Conservation (phyloP, 169 alveolate species). For the Babesia gibsoni region DNA sequence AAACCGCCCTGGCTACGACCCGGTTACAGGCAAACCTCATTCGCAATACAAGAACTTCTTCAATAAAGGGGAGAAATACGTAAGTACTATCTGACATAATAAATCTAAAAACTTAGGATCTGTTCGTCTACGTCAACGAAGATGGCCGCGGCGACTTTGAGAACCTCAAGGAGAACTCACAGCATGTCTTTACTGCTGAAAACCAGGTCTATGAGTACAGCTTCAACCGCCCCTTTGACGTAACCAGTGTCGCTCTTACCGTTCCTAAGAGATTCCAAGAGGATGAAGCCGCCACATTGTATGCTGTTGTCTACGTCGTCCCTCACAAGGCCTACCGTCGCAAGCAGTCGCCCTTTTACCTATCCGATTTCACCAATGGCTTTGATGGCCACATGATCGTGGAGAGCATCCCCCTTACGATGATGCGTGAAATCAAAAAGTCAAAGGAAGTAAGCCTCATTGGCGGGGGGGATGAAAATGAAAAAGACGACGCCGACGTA, state of each 20-base stretch:
- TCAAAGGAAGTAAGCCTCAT: conserved; percentile 17
- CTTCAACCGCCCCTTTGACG: conserved; percentile 39
- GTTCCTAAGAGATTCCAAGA: conserved; percentile 10
- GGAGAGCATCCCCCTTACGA: conserved; percentile 38
- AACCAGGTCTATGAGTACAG: conserved; percentile 42
- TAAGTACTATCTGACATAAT: not conserved
- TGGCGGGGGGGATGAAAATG: not conserved
- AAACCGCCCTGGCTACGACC: not conserved
- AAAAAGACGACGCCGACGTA: not conserved
- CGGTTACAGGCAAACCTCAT: conserved; percentile 5
- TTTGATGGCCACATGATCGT: conserved; percentile 52
- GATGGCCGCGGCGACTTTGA: conserved; percentile 23
- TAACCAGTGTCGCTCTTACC: not conserved
- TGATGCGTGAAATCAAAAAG: conserved; percentile 10
- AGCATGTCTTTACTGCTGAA: conserved; percentile 44
- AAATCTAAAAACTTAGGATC: conserved; percentile 22
- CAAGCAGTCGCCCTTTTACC: conserved; percentile 17
- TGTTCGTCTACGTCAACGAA: conserved; percentile 25
- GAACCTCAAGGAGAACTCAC: conserved; percentile 2
- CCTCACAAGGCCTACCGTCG: conserved; percentile 55
- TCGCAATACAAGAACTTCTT: conserved; percentile 18
- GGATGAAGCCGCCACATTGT: conserved; percentile 1
- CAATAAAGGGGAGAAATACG: conserved; percentile 14
- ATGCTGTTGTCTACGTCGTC: conserved; percentile 37
- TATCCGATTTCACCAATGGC: conserved; percentile 41